These are phyloP conservation scores for Asclepias syriaca DNA, from an alignment of 257 asterid species.

Conservation along the genomic window DNA sequence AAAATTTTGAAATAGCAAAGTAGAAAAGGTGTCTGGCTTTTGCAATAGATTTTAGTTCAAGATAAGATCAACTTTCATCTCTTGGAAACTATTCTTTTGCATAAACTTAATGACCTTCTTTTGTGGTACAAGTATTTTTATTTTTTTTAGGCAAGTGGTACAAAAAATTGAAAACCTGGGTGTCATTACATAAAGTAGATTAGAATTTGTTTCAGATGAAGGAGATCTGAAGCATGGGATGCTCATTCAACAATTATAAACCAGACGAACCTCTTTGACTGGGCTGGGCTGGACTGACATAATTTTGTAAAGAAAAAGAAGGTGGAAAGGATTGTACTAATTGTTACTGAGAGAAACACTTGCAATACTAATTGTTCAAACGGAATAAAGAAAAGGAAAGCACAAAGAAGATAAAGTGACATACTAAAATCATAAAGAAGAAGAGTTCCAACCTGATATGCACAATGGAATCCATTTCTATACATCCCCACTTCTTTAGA, in stretches of 20 bases:
- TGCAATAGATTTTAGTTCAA: neutral
- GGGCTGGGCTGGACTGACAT: neutral
- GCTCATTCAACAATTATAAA: neutral
- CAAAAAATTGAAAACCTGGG: neutral
- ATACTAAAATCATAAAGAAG: constrained; percentile 15
- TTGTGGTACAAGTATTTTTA: neutral
- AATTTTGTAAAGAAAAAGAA: neutral
- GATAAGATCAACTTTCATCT: neutral
- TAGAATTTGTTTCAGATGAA: neutral
- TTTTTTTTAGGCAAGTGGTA: neutral
- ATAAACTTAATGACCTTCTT: neutral
- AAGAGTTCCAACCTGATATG: constrained; percentile 61
- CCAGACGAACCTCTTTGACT: neutral
- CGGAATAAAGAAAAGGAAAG: neutral
- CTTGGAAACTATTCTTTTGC: neutral
- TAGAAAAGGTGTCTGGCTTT: neutral
- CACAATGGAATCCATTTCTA: constrained; percentile 81
- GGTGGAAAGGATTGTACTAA: neutral
- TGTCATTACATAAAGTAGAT: neutral
- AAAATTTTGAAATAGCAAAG: neutral
- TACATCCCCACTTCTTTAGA: constrained; percentile 57
- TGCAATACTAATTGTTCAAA: neutral
- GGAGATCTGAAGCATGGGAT: neutral
- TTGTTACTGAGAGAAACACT: neutral
- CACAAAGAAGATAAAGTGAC: constrained; percentile 7